Evolutionary conservation across 1,139 yeast genomes (phyloP).

Genomic region (Yamadazyma mexicana): DNA sequence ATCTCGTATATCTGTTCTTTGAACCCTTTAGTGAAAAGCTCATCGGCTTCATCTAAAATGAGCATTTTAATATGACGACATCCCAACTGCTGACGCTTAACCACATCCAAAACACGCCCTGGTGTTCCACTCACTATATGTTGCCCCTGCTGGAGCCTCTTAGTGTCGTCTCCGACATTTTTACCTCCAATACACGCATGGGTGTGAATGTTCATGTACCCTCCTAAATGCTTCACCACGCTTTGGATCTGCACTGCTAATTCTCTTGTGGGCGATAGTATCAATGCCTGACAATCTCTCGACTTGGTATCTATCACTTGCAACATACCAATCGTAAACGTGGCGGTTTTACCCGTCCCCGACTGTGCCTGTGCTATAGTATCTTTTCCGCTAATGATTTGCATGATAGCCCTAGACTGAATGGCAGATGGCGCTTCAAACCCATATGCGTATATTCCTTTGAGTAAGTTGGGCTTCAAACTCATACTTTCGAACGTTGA

Average conservation of each 20-base stretch:
- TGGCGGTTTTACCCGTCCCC: constrained; percentile 98
- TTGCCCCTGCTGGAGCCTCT: constrained; percentile 71
- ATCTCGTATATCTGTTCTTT: constrained; percentile 91
- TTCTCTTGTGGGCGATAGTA: constrained; percentile 95
- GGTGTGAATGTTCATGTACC: constrained; percentile 77
- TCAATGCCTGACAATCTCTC: constrained; percentile 76
- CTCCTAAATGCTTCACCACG: constrained; percentile 83
- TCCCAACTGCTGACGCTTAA: constrained; percentile 68
- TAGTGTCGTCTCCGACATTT: constrained; percentile 76
- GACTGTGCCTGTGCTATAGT: constrained; percentile 98
- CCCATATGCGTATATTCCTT: constrained; percentile 88
- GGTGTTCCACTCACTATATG: constrained; percentile 98
- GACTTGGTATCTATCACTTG: constrained; percentile 71
- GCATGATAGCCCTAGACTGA: constrained; percentile 92
- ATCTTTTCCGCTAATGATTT: constrained; percentile 86
- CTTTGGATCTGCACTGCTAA: constrained; percentile 86
- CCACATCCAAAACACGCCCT: constrained; percentile 87
- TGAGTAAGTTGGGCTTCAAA: constrained; percentile 62
- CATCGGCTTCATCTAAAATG: constrained; percentile 94
- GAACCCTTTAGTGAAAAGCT: constrained; percentile 84
- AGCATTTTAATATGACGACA: constrained; percentile 78
- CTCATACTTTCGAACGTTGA: constrained; percentile 78
- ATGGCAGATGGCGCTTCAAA: constrained; percentile 94
- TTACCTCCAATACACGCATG: constrained; percentile 96
- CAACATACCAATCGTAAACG: constrained; percentile 89